These are phyloP conservation scores for Sclerospora graminicola DNA, from an alignment of 352 stramenopile genomes.

Conservation along the genomic window DNA sequence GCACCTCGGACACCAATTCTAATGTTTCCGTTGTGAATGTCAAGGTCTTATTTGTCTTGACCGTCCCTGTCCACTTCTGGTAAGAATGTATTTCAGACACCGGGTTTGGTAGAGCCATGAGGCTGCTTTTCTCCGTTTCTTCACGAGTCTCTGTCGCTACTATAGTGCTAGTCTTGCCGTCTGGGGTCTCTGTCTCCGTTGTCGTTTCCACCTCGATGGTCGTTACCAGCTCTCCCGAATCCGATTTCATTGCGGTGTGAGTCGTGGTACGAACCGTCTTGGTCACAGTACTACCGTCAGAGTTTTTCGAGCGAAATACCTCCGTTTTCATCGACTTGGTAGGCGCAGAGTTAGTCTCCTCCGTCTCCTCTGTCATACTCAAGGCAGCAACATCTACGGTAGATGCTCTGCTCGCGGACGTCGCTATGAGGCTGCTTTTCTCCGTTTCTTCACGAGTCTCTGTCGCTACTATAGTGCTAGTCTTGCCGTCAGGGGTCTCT, in stretches of 20 bases:
- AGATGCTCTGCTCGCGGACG: too few species aligned
- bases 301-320: slow-evolving; percentile 5
- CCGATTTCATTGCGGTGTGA: slow-evolving; percentile 1
- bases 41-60: background rate
- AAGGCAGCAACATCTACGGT: background rate
- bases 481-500: slow-evolving; percentile 5
- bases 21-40: background rate
- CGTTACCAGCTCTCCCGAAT: slow-evolving; percentile 3
- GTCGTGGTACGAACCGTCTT: slow-evolving; percentile 9
- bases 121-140: background rate
- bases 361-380: slow-evolving; percentile 1
- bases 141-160: slow-evolving; percentile 2
- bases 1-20: background rate
- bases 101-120: background rate
- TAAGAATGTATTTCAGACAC: too few species aligned
- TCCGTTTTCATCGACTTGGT: slow-evolving; percentile 6
- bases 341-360: background rate
- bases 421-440: background rate
- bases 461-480: slow-evolving; percentile 3
- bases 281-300: slow-evolving; percentile 8
- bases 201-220: slow-evolving; percentile 7
- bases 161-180: slow-evolving; percentile 4
- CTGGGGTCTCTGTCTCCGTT: slow-evolving; percentile 8
- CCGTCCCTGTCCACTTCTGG: background rate
- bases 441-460: slow-evolving; percentile 1